Evolutionary conservation across 139 green algal species (phyloP).

Genomic region (Ettlia oleoabundans): DNA sequence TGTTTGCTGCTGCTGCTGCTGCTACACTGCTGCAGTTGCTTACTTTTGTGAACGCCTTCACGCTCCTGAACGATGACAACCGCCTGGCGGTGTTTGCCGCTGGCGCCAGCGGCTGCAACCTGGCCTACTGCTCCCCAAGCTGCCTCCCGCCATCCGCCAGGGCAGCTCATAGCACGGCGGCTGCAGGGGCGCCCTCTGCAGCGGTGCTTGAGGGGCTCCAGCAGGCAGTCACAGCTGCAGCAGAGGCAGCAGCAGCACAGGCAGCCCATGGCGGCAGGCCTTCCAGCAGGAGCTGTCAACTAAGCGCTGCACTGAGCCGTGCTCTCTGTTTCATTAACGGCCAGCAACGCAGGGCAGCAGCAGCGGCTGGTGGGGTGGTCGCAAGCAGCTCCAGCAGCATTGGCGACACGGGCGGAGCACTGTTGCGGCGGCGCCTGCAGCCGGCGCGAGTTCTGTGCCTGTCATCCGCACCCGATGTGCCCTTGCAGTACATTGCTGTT

Average conservation of each 20-base stretch:
- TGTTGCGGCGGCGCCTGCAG: not conserved
- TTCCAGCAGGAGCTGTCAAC: not conserved
- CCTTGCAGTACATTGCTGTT: slow-evolving; percentile 70
- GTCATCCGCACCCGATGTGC: slow-evolving; percentile 49
- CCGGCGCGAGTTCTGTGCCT: slow-evolving; percentile 63
- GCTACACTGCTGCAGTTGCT: too few species aligned
- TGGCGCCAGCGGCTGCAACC: not conserved
- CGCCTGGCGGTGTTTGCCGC: slow-evolving; percentile 44
- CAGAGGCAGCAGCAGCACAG: not conserved
- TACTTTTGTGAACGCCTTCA: slow-evolving; percentile 46
- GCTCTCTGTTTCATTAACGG: slow-evolving; percentile 26
- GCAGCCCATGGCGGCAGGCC: not conserved
- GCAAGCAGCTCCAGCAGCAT: slow-evolving; percentile 39
- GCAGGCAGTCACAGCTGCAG: not conserved
- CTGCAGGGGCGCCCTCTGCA: slow-evolving; percentile 7
- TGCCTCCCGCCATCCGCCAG: slow-evolving; percentile 9
- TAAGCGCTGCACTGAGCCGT: slow-evolving; percentile 29
- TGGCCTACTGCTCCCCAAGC: slow-evolving; percentile 30
- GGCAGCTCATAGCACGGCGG: not conserved
- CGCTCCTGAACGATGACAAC: slow-evolving; percentile 54
- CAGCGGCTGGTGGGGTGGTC: not conserved
- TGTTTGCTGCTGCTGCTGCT: too few species aligned
- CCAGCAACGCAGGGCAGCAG: not conserved
- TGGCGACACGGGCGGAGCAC: not conserved
- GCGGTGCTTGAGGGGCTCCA: not conserved